phyloP scores from a whole-genome alignment of 164 flowering plant species.

The Saururus chinensis region DNA sequence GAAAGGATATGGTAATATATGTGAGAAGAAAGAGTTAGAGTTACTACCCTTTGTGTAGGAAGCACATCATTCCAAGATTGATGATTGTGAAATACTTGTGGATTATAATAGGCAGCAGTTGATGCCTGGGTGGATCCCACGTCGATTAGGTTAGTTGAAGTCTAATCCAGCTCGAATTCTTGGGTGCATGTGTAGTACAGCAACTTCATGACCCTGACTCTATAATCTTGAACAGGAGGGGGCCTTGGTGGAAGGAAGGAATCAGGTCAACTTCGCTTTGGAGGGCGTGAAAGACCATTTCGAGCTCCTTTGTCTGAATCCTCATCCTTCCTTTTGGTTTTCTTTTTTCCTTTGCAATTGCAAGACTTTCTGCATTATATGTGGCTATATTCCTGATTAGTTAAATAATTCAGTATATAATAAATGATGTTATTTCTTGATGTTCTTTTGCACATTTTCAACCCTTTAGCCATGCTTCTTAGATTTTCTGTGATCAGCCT shows the following conservation, averaged over 20 bases:
- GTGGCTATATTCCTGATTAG: too few relatives aligned
- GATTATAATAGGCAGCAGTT: conserved; percentile 85
- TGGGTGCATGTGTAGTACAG: background rate
- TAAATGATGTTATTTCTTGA: too few relatives aligned
- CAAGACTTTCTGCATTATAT: too few relatives aligned
- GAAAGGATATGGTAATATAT: background rate
- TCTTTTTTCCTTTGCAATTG: background rate
- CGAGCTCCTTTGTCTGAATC: conserved; percentile 84
- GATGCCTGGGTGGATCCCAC: conserved; percentile 98
- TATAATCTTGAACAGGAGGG: conserved; percentile 46
- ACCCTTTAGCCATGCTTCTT: too few relatives aligned
- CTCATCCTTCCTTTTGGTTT: background rate
- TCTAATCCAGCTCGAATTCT: background rate
- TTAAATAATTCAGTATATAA: too few relatives aligned
- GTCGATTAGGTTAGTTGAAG: conserved; percentile 73
- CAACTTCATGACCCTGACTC: too few relatives aligned
- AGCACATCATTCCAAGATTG: conserved; percentile 81
- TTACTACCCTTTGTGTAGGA: conserved; percentile 33
- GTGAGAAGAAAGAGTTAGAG: too few relatives aligned
- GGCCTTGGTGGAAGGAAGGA: conserved; percentile 96
- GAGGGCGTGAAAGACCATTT: conserved; percentile 96
- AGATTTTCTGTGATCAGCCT: too few relatives aligned
- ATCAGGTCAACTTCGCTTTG: conserved; percentile 97
- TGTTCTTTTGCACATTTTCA: too few relatives aligned
- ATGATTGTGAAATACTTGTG: conserved; percentile 74